Evolutionary conservation across 257 asterid species (phyloP).

Genomic region (Nicotiana attenuata): DNA sequence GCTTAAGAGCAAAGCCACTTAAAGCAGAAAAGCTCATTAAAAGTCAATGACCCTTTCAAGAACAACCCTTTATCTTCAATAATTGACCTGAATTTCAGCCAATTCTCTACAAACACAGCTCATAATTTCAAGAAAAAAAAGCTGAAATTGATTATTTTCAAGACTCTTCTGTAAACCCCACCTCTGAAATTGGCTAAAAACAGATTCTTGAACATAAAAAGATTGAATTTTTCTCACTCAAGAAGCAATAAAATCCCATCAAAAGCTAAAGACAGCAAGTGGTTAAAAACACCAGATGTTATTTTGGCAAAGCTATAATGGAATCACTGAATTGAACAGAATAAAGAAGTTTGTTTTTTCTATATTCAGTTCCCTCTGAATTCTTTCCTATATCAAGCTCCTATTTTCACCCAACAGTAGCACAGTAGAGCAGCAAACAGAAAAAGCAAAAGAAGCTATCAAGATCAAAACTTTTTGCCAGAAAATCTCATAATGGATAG

Average conservation of each 20-base stretch:
- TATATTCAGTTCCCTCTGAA: slow-evolving; percentile 10
- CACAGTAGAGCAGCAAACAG: neutral
- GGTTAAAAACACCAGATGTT: slow-evolving; percentile 19
- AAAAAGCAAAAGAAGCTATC: slow-evolving; percentile 27
- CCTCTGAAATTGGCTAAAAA: neutral
- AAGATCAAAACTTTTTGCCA: slow-evolving; percentile 33
- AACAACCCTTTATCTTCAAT: slow-evolving; percentile 1
- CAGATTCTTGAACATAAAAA: slow-evolving; percentile 29
- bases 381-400: slow-evolving; percentile 13
- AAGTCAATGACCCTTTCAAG: slow-evolving; percentile 12
- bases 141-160: neutral
- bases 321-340: slow-evolving; percentile 29
- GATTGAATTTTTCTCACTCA: slow-evolving; percentile 10
- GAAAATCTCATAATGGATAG: slow-evolving; percentile 26
- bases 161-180: slow-evolving; percentile 5
- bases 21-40: slow-evolving; percentile 29
- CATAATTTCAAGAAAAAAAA: neutral
- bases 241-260: slow-evolving; percentile 18
- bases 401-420: neutral
- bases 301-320: slow-evolving; percentile 26
- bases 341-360: slow-evolving; percentile 17
- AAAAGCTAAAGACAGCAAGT: slow-evolving; percentile 23
- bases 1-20: slow-evolving; percentile 24
- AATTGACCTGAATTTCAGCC: slow-evolving; percentile 5
- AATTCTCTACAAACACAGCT: slow-evolving; percentile 5